Percentiles rank a stretch among this genome's conserved stretches.
Evolutionary conservation across 148 eudicot species (phyloP).

Genomic region (Persicaria tinctoria): DNA sequence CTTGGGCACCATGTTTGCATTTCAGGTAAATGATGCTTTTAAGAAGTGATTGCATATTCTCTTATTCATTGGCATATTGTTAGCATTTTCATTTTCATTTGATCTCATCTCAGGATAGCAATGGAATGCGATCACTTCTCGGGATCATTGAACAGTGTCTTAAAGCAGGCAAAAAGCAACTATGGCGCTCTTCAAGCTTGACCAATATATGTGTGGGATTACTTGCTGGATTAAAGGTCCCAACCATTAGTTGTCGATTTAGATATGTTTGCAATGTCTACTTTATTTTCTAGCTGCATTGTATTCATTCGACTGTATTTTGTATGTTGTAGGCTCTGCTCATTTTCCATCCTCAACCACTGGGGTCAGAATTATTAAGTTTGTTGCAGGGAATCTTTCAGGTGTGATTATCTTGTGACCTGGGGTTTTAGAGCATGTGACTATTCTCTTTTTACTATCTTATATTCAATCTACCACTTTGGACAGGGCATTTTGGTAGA

Average conservation of each 20-base stretch:
- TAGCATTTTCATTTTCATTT: conserved; percentile 16
- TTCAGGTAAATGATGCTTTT: conserved; percentile 51
- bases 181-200: conserved; percentile 68
- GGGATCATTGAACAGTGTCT: conserved; percentile 74
- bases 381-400: conserved; percentile 80
- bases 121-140: conserved; percentile 74
- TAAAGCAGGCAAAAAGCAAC: conserved; percentile 71
- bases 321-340: conserved; percentile 60
- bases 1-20: conserved; percentile 84
- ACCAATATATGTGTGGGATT: conserved; percentile 88
- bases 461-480: neutral
- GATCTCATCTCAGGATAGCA: conserved; percentile 57
- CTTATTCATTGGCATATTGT: neutral
- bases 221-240: conserved; percentile 91
- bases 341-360: conserved; percentile 67
- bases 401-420: conserved; percentile 32
- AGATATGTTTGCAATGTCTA: neutral
- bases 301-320: conserved; percentile 8
- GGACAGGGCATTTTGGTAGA: conserved; percentile 79
- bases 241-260: conserved; percentile 14
- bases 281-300: neutral
- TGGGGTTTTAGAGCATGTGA: neutral
- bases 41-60: conserved; percentile 1
- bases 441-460: neutral
- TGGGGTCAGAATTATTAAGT: conserved; percentile 64